Evolutionary conservation across 768 basidiomycete species (phyloP), one percentile per base, ranked within the genome.

Genomic region (Scleroderma bovista): DNA sequence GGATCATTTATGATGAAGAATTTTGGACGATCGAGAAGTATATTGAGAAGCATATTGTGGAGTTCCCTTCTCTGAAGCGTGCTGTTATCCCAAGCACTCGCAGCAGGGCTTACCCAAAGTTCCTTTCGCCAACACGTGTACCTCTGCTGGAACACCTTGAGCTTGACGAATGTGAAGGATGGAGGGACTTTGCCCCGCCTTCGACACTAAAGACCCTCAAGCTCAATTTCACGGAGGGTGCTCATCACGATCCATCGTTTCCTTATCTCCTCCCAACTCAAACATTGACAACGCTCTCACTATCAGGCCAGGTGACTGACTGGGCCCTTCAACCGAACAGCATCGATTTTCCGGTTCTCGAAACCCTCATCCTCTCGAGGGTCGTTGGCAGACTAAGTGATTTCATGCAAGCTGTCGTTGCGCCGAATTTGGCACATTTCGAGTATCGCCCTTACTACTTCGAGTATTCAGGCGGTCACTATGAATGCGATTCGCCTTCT

Each of bases 221-320:
- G 16, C 41, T 29, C 16, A 3, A 1, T 22, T 13, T 29, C 23
- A 20, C 88, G 26, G 26, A 5, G 9, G 1, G 15, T 5, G 6
- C 9, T n/a, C 16, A 9, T 24, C n/a, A n/a, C 16, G 20, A 9
- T 9, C 24, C 22, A 15, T 29, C 9, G 3, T 26, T 15, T 2
- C 23, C 15, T 19, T 13, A 13, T 10, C 15, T 42, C 24, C 2
- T 13, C 2, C 13, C 15, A 11, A 22, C 10, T 5, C 15, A 29
- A n/a, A 36, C 12, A n/a, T 26, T 43, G 8, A 26, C 16, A 24
- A 29, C 13, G 9, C 41, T 43, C 24, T n/a, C 13, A 8, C 16
- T 43, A 11, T 10, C 9, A 5, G 41, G 41, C 15, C 3, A 7
- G 8, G 12, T 26, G 6, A 1, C 6, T 5, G 12, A 13, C 16